These are phyloP conservation scores for Sphaceloma murrayae DNA, from an alignment of 2,329 filamentous ascomycete genomes.

Conservation along the genomic window DNA sequence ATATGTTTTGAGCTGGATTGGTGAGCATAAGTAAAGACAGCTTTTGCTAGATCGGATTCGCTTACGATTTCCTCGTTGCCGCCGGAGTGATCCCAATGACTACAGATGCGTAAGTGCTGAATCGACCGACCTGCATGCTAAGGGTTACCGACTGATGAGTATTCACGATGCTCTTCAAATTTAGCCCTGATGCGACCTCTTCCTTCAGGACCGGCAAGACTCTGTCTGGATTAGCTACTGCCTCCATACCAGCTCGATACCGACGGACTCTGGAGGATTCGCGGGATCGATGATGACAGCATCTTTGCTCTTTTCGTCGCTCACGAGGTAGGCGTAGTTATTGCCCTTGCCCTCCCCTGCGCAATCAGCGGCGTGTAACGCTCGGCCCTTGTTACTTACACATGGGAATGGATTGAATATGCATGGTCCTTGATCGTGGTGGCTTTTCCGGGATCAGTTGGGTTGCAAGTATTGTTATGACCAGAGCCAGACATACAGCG, in stretches of 20 bases:
- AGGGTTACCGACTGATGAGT: conserved; percentile 85
- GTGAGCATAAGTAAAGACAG: background rate
- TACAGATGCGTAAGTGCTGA: conserved; percentile 31
- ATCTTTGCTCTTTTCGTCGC: conserved; percentile 42
- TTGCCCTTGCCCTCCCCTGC: conserved; percentile 66
- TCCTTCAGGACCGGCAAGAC: conserved; percentile 60
- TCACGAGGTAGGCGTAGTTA: conserved; percentile 68
- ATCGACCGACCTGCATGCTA: background rate
- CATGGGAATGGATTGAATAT: conserved; percentile 83
- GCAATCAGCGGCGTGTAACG: conserved; percentile 16
- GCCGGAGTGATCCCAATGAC: conserved; percentile 89
- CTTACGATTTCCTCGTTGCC: conserved; percentile 75
- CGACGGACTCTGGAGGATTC: conserved; percentile 61
- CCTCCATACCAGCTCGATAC: background rate
- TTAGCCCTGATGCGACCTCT: conserved; percentile 62
- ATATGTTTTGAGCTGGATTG: conserved; percentile 46
- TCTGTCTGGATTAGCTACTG: conserved; percentile 30
- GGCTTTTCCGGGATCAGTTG: conserved; percentile 18
- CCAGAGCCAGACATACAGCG: conserved; percentile 7
- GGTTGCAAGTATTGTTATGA: conserved; percentile 8
- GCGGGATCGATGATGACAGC: conserved; percentile 66
- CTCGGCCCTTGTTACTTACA: conserved; percentile 42
- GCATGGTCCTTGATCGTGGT: conserved; percentile 47
- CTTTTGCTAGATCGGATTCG: conserved; percentile 8
- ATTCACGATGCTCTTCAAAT: conserved; percentile 83